Conservation (phyloP, 2,329 filamentous ascomycete species). For the Pestalotiopsis fici region DNA sequence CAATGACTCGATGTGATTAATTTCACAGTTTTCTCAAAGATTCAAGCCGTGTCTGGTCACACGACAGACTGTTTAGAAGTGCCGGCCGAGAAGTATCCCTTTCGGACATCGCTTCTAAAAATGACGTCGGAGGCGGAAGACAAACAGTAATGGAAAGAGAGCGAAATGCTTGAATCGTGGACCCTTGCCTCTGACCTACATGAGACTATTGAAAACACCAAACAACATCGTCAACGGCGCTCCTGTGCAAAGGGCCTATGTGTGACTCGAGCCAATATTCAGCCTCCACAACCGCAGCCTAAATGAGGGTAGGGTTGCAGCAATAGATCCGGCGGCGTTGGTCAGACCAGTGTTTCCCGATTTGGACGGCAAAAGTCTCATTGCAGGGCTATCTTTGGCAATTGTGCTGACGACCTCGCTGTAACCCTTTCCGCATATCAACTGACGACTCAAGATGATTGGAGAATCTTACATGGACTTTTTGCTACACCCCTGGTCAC, state of each 20-base stretch:
- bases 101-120: neutral
- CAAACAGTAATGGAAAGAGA: neutral
- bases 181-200: neutral
- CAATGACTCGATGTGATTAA: no score
- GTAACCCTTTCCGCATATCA: neutral
- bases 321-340: neutral
- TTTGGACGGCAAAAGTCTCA: neutral
- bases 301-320: neutral
- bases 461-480: neutral
- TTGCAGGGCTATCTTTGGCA: neutral
- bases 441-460: neutral
- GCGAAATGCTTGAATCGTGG: neutral
- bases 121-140: neutral
- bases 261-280: neutral
- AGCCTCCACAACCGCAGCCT: neutral
- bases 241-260: neutral
- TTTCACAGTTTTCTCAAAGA: no score
- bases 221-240: neutral
- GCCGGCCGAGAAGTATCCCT: neutral
- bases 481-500: neutral
- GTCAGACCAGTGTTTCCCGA: neutral
- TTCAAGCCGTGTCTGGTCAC: neutral
- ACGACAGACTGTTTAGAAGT: neutral
- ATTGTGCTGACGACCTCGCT: neutral
- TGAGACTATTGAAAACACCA: constrained; percentile 3